phyloP scores from a whole-genome alignment of 2,329 filamentous ascomycete genomes.

The Geosmithia morbida region DNA sequence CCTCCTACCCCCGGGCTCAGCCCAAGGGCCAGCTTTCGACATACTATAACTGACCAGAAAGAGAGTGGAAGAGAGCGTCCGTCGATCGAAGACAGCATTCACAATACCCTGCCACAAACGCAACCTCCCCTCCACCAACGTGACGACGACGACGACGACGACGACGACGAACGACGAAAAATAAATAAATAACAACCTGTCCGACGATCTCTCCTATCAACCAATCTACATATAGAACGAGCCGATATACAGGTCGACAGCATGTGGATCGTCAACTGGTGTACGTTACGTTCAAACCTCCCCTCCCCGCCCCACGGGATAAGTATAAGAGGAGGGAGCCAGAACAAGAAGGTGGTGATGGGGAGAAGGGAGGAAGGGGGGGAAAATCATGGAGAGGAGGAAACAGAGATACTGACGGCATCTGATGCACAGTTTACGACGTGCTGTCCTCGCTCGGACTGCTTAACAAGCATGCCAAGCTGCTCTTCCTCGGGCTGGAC shows the following conservation, averaged over 20 bases:
- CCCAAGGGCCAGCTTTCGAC: slow-evolving; percentile 1
- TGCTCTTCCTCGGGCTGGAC: slow-evolving; percentile 84
- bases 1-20: too few relatives aligned
- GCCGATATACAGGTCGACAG: slow-evolving; percentile 18
- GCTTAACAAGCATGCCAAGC: slow-evolving; percentile 91
- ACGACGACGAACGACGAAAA: slow-evolving; percentile 2
- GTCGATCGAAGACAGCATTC: background rate
- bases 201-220: too few relatives aligned
- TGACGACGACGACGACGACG: background rate
- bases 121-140: background rate
- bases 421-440: slow-evolving; percentile 58
- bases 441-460: slow-evolving; percentile 75
- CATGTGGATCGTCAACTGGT: slow-evolving; percentile 97
- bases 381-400: background rate
- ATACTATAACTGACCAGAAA: background rate
- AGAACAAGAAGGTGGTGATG: background rate
- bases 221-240: background rate
- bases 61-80: background rate
- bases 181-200: background rate
- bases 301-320: slow-evolving; percentile 1
- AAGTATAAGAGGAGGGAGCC: background rate
- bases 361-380: background rate
- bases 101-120: slow-evolving; percentile 3
- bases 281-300: too few relatives aligned
- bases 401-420: slow-evolving; percentile 12